Base-by-base conservation (phyloP, 2,329 filamentous ascomycete species). In the Elsinoe fawcettii region DNA sequence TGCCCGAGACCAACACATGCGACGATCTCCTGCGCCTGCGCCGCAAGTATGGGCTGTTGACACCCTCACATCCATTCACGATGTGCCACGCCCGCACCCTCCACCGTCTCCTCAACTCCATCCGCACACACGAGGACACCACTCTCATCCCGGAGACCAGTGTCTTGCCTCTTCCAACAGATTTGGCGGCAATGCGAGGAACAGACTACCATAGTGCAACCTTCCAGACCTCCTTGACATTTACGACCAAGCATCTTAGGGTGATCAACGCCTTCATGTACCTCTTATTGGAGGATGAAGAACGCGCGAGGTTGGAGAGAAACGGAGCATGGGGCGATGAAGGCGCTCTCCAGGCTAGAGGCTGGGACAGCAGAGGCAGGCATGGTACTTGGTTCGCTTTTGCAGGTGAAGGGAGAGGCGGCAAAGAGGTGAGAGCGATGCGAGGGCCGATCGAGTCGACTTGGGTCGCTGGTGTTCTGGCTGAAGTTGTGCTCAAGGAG, bases 21-120 rank as follows among this genome's bases (percentile, higher is more conserved):
- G 60, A 61, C 44, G 32, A 51, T 3, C 49, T 58, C 7, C 49
- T 61, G 12, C 60, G 60, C 16, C 47, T 61, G 25, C 68, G 69
- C 27, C 60, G 61, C 18, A 68, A 68, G 27, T 71, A 71, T 58
- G 68, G 69, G 55, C 66, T 71, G 25, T 61, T 71, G 11, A 59
- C 63, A 8, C 58, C 63, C 7, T 34, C 54, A 1, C 65, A 66
- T 44, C 69, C 69, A 1, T 71, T 69, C 66, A 69, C 67, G 5
- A 63, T 70, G 59, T 53, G 60, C 9, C 69, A 71, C 59, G 67
- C 70, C 59, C 68, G 69, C 23, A 71, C 69, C 2, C 60, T 71
- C 5, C 69, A 70, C 55, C 67, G 69, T 34, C 67, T 71, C 64
- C 64, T 66, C 49, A 69, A 70, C 62, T 70, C 67, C 1, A 59